Evolutionary conservation across 192 early-diverging fungal species (phyloP).

Genomic region (Phlyctochytrium arcticum): DNA sequence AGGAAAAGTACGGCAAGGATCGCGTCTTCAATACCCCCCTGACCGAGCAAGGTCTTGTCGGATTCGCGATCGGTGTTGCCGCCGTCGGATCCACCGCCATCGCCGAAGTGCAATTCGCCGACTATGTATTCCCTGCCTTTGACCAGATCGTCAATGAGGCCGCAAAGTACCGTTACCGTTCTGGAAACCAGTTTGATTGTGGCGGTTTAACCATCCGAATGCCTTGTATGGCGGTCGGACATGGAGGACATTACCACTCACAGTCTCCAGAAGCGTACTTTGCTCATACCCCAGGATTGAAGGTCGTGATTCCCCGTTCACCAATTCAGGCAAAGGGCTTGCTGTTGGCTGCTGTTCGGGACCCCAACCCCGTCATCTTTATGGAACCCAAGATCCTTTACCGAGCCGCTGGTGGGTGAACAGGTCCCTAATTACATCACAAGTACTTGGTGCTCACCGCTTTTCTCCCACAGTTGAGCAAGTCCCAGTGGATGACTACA

Average conservation of each 20-base stretch:
- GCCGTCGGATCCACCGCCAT: constrained; percentile 92
- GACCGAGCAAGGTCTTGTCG: constrained; percentile 92
- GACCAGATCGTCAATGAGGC: constrained; percentile 98
- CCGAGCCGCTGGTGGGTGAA: constrained; percentile 68
- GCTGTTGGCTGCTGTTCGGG: constrained; percentile 82
- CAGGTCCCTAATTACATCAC: not conserved
- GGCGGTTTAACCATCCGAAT: constrained; percentile 88
- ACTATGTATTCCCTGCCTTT: constrained; percentile 98
- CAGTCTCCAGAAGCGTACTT: constrained; percentile 94
- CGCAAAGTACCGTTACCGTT: constrained; percentile 93
- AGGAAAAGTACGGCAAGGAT: constrained; percentile 84
- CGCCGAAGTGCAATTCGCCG: constrained; percentile 98
- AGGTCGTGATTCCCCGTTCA: constrained; percentile 85
- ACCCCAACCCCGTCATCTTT: constrained; percentile 90
- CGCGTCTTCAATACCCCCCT: constrained; percentile 97
- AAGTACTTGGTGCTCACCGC: not conserved
- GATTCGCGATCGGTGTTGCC: constrained; percentile 94
- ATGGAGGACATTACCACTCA: constrained; percentile 95
- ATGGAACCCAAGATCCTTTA: constrained; percentile 98
- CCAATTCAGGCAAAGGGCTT: constrained; percentile 96
- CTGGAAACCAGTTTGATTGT: constrained; percentile 85
- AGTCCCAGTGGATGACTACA: constrained; percentile 89
- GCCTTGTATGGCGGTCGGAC: constrained; percentile 91
- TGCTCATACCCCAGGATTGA: constrained; percentile 90
- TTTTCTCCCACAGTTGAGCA: constrained; percentile 70